phyloP scores from a whole-genome alignment of 441 rosid species.

The Eugenia klotzschiana region DNA sequence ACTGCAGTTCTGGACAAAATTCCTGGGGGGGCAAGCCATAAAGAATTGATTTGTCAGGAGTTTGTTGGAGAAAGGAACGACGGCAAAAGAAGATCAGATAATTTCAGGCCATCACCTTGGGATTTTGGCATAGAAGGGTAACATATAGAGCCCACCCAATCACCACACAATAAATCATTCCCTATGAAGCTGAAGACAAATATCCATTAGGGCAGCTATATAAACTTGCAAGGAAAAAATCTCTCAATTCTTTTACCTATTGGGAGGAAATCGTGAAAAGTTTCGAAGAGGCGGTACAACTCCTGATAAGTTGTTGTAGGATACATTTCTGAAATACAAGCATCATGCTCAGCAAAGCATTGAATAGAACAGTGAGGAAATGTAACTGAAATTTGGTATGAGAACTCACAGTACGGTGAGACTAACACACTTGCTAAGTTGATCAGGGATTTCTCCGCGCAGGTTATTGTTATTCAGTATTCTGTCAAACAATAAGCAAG shows the following conservation, averaged over 20 bases:
- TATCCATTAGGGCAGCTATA: background rate
- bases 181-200: conserved; percentile 47
- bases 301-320: conserved; percentile 82
- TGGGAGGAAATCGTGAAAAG: conserved; percentile 47
- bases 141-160: conserved; percentile 76
- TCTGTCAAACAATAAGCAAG: conserved; percentile 18
- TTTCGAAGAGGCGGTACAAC: conserved; percentile 44
- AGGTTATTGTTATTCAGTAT: conserved; percentile 60
- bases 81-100: background rate
- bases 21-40: conserved; percentile 11
- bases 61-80: background rate
- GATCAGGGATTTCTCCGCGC: conserved; percentile 67
- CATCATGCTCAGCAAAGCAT: background rate
- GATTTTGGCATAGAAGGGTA: conserved; percentile 35
- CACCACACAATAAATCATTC: conserved; percentile 64
- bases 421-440: conserved; percentile 69
- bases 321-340: conserved; percentile 45
- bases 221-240: background rate
- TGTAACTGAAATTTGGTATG: background rate
- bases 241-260: conserved; percentile 30
- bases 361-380: background rate
- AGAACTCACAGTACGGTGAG: conserved; percentile 43
- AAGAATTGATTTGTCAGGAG: background rate
- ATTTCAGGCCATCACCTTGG: conserved; percentile 24
- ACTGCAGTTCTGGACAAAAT: conserved; percentile 46